Conservation (phyloP, 2,329 filamentous ascomycete species). For the Penicillium sp. region DNA sequence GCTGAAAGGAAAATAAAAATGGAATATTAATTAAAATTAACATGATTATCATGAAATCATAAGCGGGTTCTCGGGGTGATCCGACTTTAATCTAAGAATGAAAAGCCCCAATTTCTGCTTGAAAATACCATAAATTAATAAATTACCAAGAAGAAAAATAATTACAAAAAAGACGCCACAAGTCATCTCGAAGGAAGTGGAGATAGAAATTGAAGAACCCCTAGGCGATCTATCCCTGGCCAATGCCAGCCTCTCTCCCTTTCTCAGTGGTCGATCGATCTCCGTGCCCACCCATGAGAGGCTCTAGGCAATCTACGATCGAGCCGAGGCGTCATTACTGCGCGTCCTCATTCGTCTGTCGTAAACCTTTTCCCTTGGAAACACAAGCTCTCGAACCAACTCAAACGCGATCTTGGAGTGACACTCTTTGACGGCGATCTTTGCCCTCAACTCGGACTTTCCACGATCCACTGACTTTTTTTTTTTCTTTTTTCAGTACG, state of each 20-base stretch:
- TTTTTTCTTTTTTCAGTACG: constrained; percentile 1
- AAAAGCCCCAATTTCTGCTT: not conserved
- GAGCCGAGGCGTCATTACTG: constrained; percentile 10
- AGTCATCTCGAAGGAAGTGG: constrained; percentile 27
- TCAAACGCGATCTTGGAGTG: constrained; percentile 17
- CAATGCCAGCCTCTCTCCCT: constrained; percentile 15
- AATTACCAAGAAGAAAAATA: not conserved
- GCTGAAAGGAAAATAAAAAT: not conserved
- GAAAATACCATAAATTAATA: not conserved
- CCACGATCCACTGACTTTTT: constrained; percentile 5
- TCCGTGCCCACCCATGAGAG: constrained; percentile 22
- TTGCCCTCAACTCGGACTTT: constrained; percentile 10
- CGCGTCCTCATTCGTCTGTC: not conserved
- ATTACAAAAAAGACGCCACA: constrained; percentile 11
- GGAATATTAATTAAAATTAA: not conserved
- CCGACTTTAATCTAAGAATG: not conserved
- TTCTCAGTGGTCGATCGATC: constrained; percentile 23
- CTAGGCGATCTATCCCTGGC: constrained; percentile 23
- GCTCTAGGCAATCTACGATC: constrained; percentile 18
- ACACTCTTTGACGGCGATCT: constrained; percentile 11
- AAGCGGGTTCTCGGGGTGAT: constrained; percentile 1
- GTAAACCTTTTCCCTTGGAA: not conserved
- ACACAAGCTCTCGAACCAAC: constrained; percentile 19
- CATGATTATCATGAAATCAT: not conserved
- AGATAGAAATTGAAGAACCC: constrained; percentile 21